These are phyloP conservation scores for Alisma plantagoaquatica DNA, from an alignment of 106 monocot genomes.

Conservation along the genomic window DNA sequence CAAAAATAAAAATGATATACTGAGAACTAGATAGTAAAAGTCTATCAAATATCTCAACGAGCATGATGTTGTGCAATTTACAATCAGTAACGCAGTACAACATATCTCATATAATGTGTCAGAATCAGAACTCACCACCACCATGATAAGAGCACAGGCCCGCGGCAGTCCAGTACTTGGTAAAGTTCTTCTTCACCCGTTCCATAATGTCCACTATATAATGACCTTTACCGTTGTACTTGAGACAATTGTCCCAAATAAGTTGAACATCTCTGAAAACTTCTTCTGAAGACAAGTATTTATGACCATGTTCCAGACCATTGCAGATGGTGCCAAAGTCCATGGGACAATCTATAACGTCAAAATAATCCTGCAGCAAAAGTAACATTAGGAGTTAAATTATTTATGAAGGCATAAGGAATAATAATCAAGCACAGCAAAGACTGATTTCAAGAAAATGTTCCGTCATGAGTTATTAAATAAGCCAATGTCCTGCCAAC, in stretches of 20 bases:
- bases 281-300: conserved; percentile 84
- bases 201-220: conserved; percentile 89
- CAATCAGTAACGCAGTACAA: no score
- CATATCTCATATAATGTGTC: no score
- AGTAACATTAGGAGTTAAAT: no score
- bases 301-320: conserved; percentile 51
- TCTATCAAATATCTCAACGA: no score
- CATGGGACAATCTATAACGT: conserved; percentile 90
- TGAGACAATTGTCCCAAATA: conserved; percentile 93
- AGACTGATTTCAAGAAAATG: no score
- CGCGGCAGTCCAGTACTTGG: conserved; percentile 82
- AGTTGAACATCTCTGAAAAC: conserved; percentile 82
- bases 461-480: no score
- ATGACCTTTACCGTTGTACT: conserved; percentile 96
- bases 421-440: no score
- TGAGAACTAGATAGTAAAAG: no score
- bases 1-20: no score
- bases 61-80: no score
- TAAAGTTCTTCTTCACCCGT: conserved; percentile 92
- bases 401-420: no score
- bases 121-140: conserved; percentile 1
- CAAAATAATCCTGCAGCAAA: conserved; percentile 87
- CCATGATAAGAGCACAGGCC: conserved; percentile 43
- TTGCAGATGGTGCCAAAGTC: conserved; percentile 90
- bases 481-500: no score